These are phyloP conservation scores for Lactifluus echinatus DNA, from an alignment of 768 basidiomycete species.

Conservation along the genomic window DNA sequence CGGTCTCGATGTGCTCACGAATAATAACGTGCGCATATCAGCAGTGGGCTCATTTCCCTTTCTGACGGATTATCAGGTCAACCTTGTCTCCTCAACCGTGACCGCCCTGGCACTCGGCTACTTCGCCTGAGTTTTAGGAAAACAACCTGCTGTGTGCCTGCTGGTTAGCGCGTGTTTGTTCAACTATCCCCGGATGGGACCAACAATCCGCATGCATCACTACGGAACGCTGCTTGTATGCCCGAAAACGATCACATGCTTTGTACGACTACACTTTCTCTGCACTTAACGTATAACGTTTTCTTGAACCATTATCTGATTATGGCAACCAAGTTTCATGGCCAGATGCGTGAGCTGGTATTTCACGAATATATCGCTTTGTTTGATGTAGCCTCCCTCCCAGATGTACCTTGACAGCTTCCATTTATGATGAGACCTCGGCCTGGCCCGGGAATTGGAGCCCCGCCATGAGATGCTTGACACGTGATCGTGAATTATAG, in stretches of 20 bases:
- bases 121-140: slow-evolving; percentile 7
- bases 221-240: not conserved
- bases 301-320: not conserved
- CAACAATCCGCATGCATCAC: not conserved
- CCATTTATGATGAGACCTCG: no score
- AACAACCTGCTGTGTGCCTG: not conserved
- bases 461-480: no score
- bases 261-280: not conserved
- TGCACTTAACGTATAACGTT: no score
- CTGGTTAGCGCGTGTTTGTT: not conserved
- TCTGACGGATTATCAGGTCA: slow-evolving; percentile 10
- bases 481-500: no score
- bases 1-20: slow-evolving; percentile 66
- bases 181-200: not conserved
- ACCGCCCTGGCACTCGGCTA: slow-evolving; percentile 18
- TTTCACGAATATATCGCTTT: not conserved
- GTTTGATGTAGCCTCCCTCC: no score
- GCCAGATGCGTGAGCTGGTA: not conserved
- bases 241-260: not conserved
- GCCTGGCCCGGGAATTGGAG: no score
- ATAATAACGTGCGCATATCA: slow-evolving; percentile 58
- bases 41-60: not conserved
- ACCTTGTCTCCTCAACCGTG: slow-evolving; percentile 19
- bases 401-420: no score
- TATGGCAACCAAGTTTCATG: not conserved